Conservation (phyloP, 768 basidiomycete genomes). For the Solioccasus polychromus region DNA sequence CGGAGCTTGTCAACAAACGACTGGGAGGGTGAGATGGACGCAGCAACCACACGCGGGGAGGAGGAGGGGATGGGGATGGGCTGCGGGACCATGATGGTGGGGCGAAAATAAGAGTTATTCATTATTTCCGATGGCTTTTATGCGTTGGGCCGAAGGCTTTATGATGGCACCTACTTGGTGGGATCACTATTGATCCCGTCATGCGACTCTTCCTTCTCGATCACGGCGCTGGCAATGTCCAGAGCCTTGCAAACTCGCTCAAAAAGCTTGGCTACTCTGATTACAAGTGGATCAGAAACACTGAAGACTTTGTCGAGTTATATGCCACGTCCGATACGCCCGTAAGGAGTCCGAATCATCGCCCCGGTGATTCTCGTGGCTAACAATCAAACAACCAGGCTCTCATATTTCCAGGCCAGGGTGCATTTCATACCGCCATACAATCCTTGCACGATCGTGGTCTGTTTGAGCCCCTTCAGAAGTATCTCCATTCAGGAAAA, state of each 20-base stretch:
- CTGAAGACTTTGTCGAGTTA: slow-evolving; percentile 72
- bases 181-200: neutral
- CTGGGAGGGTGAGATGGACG: slow-evolving; percentile 52
- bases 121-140: slow-evolving; percentile 14
- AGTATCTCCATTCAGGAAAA: slow-evolving; percentile 81
- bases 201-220: slow-evolving; percentile 86
- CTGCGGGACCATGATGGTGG: slow-evolving; percentile 39
- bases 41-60: slow-evolving; percentile 37
- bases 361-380: slow-evolving; percentile 3
- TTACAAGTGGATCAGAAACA: slow-evolving; percentile 84
- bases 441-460: slow-evolving; percentile 68
- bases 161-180: no score
- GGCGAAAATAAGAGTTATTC: slow-evolving; percentile 11
- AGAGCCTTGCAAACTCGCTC: slow-evolving; percentile 91
- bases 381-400: slow-evolving; percentile 47
- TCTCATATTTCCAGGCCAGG: slow-evolving; percentile 96
- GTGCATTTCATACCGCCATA: slow-evolving; percentile 88
- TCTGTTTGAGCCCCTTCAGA: slow-evolving; percentile 73
- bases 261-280: slow-evolving; percentile 70
- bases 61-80: slow-evolving; percentile 44
- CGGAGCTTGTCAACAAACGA: slow-evolving; percentile 48
- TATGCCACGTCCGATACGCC: slow-evolving; percentile 37
- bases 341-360: slow-evolving; percentile 53
- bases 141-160: neutral
- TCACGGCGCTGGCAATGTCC: slow-evolving; percentile 95